Base-by-base conservation (phyloP, 345 rosid genomes). In the Gossypioides kirkii region DNA sequence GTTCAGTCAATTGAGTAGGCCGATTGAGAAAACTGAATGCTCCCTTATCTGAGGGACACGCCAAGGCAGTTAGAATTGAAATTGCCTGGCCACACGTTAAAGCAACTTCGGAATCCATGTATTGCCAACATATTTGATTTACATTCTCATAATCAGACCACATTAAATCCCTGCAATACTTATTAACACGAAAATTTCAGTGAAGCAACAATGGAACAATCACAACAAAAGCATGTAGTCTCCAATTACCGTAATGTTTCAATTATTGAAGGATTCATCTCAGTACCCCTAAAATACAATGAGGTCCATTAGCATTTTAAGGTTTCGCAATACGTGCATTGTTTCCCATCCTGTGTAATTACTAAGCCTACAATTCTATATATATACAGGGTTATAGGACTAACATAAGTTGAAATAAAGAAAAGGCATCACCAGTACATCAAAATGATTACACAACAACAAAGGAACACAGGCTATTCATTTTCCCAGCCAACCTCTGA, bases 361-460 rank as follows among this genome's bases (percentile, higher is more conserved):
- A 49, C 45, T 6, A 49, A 4, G 16, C 10, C 61, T 68, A 26
- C 41, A 16, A 67, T 12, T 47, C 43, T 49, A 16, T 50, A 36
- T 53, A 53, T 41, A 45, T 10, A 7, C 5, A 2, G 32, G 26
- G 50, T 36, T 55, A 38, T 28, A 54, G 46, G 50, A 70, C 55
- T 28, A n/a, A 70, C 32, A 70, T 45, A 54, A 68, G 5, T 38
- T n/a, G 20, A 26, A 53, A n/a, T 10, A 55, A 53, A 8, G 38
- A 8, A 42, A 70, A 38, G 32, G 36, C 3, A 53, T 14, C 41
- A 20, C 46, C 53, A 42, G 60, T 18, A 69, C 73, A 69, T 53
- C 49, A 9, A 69, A 53, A 36, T 53, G 49, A 36, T 18, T 53
- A 36, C 73, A 54, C 72, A 49, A 68, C 71, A 68, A 47, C 71